Evolutionary conservation across 768 basidiomycete species (phyloP), one percentile per base, ranked within the genome.

Genomic region (Albatrellus ellisii): DNA sequence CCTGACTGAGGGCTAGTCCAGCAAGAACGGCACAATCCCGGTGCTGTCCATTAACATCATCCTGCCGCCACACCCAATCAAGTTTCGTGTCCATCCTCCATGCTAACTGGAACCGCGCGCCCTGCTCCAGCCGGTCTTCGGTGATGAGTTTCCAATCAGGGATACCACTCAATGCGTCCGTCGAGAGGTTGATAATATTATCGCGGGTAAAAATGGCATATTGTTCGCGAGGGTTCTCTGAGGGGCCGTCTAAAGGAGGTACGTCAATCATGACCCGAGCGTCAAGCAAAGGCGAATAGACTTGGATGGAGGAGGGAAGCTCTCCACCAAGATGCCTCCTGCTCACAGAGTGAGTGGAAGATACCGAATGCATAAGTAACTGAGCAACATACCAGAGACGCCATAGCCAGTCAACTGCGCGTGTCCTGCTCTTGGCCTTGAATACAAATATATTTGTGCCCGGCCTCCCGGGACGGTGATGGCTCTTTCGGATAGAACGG

Each of bases 401-500:
- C 91, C 90, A 95, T 34, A 77, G 67, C 92, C 92, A 97, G 57
- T 95, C 90, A 28, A 74, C 68, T 1, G 85, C 80, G 39, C 88
- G 66, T 4, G 81, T 77, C 22, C 85, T 73, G 47, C 76, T 78
- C 56, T 82, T 86, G 14, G 67, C 52, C 53, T 94, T 92, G 59
- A 92, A 85, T 22, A 94, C 68, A 57, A 91, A 94, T 21, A 94
- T 72, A 48, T 89, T 81, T 0, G 79, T 86, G 4, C 90, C 88
- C 46, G 73, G 71, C 39, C 68, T 56, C 9, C 17, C 12, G n/a
- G 66, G 60, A 41, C 64, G 67, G 43, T 81, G 68, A 43, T 72
- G 66, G 21, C 66, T 56, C 31, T 66, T 70, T 2, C 64, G 56
- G 25, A 58, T 54, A 28, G 62, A 59, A 21, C 56, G 57, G 22